phyloP scores from a whole-genome alignment of 768 basidiomycete species.

The Hysterangium stoloniferum region DNA sequence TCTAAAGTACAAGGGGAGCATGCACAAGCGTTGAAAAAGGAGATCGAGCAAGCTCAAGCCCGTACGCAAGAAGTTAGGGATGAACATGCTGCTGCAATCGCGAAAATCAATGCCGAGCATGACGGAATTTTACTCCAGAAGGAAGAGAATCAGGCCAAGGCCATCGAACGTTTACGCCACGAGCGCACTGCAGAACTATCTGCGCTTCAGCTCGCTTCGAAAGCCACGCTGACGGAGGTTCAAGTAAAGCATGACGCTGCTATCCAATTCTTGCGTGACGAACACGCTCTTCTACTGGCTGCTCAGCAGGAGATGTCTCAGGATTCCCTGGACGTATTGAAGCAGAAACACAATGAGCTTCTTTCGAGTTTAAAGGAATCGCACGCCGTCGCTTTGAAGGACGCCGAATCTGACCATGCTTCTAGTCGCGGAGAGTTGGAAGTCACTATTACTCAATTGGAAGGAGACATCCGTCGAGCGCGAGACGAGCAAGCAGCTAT shows the following conservation, averaged over 20 bases:
- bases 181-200: conserved; percentile 71
- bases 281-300: conserved; percentile 56
- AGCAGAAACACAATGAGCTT: conserved; percentile 50
- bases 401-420: conserved; percentile 29
- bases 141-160: conserved; percentile 48
- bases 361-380: conserved; percentile 54
- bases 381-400: conserved; percentile 32
- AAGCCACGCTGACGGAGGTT: conserved; percentile 69
- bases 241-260: conserved; percentile 56
- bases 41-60: conserved; percentile 50
- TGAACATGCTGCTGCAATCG: conserved; percentile 75
- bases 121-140: conserved; percentile 55
- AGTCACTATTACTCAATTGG: conserved; percentile 29
- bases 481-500: conserved; percentile 11
- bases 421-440: conserved; percentile 24
- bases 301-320: conserved; percentile 58
- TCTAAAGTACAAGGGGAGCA: conserved; percentile 46
- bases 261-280: conserved; percentile 61
- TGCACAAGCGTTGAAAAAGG: conserved; percentile 46
- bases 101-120: conserved; percentile 69
- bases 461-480: background rate
- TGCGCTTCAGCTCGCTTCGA: conserved; percentile 65
- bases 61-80: conserved; percentile 64
- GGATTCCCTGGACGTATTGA: conserved; percentile 59
- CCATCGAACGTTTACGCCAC: conserved; percentile 62